phyloP scores from a whole-genome alignment of 495 filamentous ascomycete species.

The Neurospora sp. region DNA sequence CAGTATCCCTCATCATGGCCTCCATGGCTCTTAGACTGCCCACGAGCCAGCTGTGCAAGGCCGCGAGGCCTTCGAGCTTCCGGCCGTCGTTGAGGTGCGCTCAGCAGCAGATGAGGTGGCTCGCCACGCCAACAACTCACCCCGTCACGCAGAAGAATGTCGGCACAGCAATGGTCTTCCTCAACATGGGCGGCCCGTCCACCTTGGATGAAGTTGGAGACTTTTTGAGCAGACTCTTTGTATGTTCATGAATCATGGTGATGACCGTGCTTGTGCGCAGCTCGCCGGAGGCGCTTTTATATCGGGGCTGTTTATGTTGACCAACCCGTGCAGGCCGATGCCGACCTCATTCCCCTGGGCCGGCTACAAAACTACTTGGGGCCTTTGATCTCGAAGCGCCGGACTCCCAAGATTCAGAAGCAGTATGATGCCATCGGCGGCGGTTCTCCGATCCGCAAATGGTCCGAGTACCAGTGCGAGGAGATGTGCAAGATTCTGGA shows the following conservation, averaged over 20 bases:
- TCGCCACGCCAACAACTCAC: conserved; percentile 54
- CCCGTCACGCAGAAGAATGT: conserved; percentile 60
- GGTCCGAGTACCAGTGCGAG: conserved; percentile 85
- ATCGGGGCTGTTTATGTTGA: conserved; percentile 6
- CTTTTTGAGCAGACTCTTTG: conserved; percentile 92
- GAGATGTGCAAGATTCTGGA: conserved; percentile 98
- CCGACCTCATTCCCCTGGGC: conserved; percentile 91
- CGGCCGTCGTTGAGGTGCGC: conserved; percentile 17
- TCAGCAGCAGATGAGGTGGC: conserved; percentile 32
- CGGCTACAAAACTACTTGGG: conserved; percentile 85
- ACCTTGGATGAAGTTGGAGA: conserved; percentile 77
- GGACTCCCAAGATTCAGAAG: conserved; percentile 90
- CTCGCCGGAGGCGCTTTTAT: neutral
- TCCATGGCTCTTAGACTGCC: conserved; percentile 40
- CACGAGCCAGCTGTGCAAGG: conserved; percentile 32
- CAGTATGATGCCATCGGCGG: conserved; percentile 95
- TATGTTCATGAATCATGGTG: conserved; percentile 28
- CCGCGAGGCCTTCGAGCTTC: conserved; percentile 19
- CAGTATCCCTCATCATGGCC: neutral
- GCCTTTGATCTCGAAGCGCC: conserved; percentile 69
- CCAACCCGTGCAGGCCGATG: conserved; percentile 56
- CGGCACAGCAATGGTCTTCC: conserved; percentile 87
- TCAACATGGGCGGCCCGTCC: conserved; percentile 98
- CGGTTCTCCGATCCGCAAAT: conserved; percentile 92
- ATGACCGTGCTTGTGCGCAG: neutral